Evolutionary conservation across 352 stramenopile species (phyloP).

Genomic region (Labyrinthula sp.): DNA sequence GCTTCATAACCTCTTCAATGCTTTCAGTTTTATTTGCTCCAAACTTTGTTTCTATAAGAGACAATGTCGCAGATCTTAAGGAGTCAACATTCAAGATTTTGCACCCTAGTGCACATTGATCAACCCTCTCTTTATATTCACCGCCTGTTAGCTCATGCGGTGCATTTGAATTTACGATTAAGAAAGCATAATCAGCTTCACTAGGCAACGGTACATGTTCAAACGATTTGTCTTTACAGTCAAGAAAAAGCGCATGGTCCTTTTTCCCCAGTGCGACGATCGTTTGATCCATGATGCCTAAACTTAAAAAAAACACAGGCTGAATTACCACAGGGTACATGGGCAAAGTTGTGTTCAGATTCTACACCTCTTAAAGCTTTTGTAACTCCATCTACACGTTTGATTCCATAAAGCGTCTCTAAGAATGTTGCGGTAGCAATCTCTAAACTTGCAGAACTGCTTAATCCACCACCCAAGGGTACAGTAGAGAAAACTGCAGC

Average conservation of each 20-base stretch:
- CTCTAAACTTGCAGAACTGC: slow-evolving; percentile 67
- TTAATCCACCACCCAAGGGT: slow-evolving; percentile 68
- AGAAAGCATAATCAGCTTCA: slow-evolving; percentile 49
- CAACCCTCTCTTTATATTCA: slow-evolving; percentile 72
- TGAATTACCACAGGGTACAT: slow-evolving; percentile 63
- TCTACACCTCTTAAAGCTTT: slow-evolving; percentile 70
- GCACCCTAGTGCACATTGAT: too few relatives aligned
- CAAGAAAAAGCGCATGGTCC: slow-evolving; percentile 62
- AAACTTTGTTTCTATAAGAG: too few relatives aligned
- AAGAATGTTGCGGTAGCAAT: slow-evolving; percentile 70
- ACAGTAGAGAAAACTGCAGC: slow-evolving; percentile 63
- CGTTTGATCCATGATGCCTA: slow-evolving; percentile 82
- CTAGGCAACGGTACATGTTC: too few relatives aligned
- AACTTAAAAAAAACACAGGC: background rate
- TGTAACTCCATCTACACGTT: slow-evolving; percentile 39
- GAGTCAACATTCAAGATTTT: too few relatives aligned
- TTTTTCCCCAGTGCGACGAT: slow-evolving; percentile 64
- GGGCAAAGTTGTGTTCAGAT: slow-evolving; percentile 76
- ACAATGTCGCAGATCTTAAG: too few relatives aligned
- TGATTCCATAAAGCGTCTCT: slow-evolving; percentile 50
- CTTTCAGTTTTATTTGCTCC: too few relatives aligned
- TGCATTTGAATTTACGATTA: slow-evolving; percentile 77
- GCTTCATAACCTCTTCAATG: too few relatives aligned
- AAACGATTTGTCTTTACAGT: slow-evolving; percentile 65
- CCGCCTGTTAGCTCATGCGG: slow-evolving; percentile 69